These are phyloP conservation scores for Wickerhamomyces queroliae DNA, from an alignment of 805 yeast species.

Conservation along the genomic window DNA sequence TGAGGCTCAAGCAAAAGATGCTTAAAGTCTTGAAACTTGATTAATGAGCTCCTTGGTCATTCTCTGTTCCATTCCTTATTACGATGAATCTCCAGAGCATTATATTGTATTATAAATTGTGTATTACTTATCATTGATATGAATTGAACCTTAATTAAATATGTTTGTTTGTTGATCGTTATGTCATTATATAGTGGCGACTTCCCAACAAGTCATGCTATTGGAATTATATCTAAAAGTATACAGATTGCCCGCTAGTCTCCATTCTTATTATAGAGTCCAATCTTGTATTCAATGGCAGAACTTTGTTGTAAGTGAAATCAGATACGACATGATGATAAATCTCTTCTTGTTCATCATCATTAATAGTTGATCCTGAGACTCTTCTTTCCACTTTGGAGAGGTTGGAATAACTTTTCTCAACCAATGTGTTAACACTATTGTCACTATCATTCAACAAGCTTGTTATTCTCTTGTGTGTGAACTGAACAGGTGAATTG, in stretches of 20 bases:
- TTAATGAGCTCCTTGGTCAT: too few relatives aligned
- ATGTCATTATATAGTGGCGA: too few relatives aligned
- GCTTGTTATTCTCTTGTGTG: slow-evolving; percentile 11
- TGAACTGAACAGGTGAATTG: slow-evolving; percentile 10
- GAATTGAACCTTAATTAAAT: too few relatives aligned
- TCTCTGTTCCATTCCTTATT: too few relatives aligned
- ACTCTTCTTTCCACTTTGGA: slow-evolving; percentile 4
- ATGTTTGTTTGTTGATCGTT: too few relatives aligned
- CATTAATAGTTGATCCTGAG: slow-evolving; percentile 16
- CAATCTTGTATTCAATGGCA: slow-evolving; percentile 8
- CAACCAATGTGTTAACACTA: slow-evolving; percentile 14
- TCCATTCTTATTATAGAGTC: background rate
- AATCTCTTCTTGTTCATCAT: slow-evolving; percentile 3
- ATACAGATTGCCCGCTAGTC: background rate
- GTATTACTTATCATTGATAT: too few relatives aligned
- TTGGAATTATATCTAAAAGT: too few relatives aligned
- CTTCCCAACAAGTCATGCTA: too few relatives aligned
- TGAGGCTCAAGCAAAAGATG: slow-evolving; percentile 28
- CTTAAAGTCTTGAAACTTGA: too few relatives aligned
- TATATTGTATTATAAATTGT: too few relatives aligned
- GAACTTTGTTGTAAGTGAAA: slow-evolving; percentile 18
- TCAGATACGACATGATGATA: slow-evolving; percentile 5
- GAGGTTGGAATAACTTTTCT: slow-evolving; percentile 1
- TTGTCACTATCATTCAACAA: slow-evolving; percentile 12
- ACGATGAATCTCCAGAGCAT: too few relatives aligned